Conservation (phyloP, 768 basidiomycete genomes). For the Exidia glandulosa region DNA sequence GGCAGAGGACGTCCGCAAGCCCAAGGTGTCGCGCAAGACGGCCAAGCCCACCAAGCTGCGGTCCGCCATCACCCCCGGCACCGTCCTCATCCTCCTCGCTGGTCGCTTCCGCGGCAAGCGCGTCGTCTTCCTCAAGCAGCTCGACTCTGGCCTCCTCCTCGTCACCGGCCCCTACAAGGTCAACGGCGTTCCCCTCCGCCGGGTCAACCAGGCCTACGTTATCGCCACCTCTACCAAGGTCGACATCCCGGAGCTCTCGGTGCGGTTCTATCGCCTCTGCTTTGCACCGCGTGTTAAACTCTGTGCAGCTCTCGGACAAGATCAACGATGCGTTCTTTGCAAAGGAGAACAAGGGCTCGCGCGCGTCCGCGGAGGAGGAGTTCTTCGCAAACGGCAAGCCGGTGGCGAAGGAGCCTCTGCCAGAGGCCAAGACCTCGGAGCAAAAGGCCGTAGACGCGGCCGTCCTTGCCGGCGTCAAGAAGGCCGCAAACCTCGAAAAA, state of each 20-base stretch:
- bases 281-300: background rate
- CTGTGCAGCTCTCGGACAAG: conserved; percentile 66
- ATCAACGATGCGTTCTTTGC: conserved; percentile 91
- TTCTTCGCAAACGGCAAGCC: conserved; percentile 94
- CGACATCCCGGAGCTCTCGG: conserved; percentile 65
- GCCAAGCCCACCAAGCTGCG: conserved; percentile 72
- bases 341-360: conserved; percentile 60
- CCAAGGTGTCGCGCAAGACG: conserved; percentile 87
- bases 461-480: conserved; percentile 76
- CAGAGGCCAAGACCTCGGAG: conserved; percentile 77
- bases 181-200: conserved; percentile 95
- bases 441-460: conserved; percentile 82
- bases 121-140: conserved; percentile 95
- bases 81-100: conserved; percentile 91
- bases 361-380: conserved; percentile 83
- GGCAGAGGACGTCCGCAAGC: conserved; percentile 83
- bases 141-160: conserved; percentile 82
- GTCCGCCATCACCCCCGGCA: conserved; percentile 82
- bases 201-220: conserved; percentile 98
- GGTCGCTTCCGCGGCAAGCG: conserved; percentile 98
- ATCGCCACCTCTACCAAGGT: conserved; percentile 96
- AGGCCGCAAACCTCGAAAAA: conserved; percentile 81
- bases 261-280: conserved; percentile 25
- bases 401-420: conserved; percentile 77
- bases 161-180: conserved; percentile 97